phyloP scores from a whole-genome alignment of 768 basidiomycete genomes.

The Cystofilobasidium macerans region DNA sequence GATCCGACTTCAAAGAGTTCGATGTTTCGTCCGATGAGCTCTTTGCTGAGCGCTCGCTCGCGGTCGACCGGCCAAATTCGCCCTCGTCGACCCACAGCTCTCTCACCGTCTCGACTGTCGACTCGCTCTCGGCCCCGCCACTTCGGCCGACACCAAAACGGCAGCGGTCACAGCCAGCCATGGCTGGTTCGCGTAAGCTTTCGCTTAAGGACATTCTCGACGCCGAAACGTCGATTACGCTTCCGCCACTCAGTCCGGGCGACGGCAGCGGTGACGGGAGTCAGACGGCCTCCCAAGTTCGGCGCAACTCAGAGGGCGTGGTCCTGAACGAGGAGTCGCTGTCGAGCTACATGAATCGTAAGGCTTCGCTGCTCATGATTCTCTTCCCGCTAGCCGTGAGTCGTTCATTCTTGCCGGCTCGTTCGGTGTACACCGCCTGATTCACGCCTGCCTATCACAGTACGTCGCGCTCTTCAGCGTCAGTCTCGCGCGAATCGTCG shows the following conservation, averaged over 20 bases:
- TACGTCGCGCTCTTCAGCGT: constrained; percentile 20
- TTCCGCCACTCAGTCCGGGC: neutral
- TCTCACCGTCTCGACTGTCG: constrained; percentile 13
- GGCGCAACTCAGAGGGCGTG: neutral
- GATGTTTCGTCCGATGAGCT: neutral
- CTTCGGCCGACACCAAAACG: neutral
- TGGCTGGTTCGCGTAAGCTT: neutral
- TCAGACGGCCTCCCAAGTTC: neutral
- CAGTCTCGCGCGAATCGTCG: constrained; percentile 15
- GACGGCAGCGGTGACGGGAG: neutral
- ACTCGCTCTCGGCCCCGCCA: constrained; percentile 21
- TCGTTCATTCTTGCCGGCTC: neutral
- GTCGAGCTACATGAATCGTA: constrained; percentile 22
- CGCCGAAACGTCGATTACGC: neutral
- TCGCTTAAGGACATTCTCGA: constrained; percentile 11
- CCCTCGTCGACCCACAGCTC: neutral
- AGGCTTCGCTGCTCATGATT: constrained; percentile 23
- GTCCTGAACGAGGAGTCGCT: constrained; percentile 15
- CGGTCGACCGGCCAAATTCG: neutral
- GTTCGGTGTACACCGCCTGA: too few relatives aligned
- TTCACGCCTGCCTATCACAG: neutral
- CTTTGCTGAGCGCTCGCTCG: neutral
- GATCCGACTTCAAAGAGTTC: neutral
- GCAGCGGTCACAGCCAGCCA: neutral
- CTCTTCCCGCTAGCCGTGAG: constrained; percentile 17